These are phyloP conservation scores for Phytopythium litorale DNA, from an alignment of 352 stramenopile species.

Conservation along the genomic window DNA sequence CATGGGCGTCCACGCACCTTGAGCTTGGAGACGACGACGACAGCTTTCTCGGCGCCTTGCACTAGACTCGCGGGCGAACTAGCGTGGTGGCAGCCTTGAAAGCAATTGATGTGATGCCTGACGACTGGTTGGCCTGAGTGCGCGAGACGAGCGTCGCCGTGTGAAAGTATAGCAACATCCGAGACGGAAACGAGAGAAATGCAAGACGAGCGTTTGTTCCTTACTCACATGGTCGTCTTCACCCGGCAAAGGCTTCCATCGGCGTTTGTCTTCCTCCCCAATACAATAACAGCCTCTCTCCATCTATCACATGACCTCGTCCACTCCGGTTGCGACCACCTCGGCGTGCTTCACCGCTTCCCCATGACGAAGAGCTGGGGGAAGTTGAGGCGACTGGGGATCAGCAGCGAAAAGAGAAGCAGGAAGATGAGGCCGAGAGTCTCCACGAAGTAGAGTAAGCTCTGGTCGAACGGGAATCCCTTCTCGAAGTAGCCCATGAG, in stretches of 20 bases:
- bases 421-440: constrained; percentile 61
- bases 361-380: constrained; percentile 77
- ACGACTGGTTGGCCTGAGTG: not conserved
- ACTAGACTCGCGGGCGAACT: not conserved
- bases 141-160: not conserved
- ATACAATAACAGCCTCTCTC: not conserved
- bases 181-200: not conserved
- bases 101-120: not conserved
- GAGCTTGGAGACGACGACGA: not conserved
- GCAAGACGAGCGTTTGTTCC: not conserved
- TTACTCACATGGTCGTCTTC: not conserved
- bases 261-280: constrained; percentile 1
- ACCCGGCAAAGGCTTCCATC: not conserved
- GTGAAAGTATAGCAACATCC: constrained; percentile 2
- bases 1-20: constrained; percentile 48
- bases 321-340: not conserved
- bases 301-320: not conserved
- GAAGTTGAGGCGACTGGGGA: constrained; percentile 80
- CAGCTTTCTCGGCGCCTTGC: not conserved
- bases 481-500: constrained; percentile 73
- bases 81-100: not conserved
- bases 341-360: constrained; percentile 40
- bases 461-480: constrained; percentile 76
- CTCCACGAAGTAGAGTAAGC: constrained; percentile 73
- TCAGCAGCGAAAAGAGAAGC: constrained; percentile 72